phyloP scores from a whole-genome alignment of 495 filamentous ascomycete genomes.

The Aspergillus homomorphus region DNA sequence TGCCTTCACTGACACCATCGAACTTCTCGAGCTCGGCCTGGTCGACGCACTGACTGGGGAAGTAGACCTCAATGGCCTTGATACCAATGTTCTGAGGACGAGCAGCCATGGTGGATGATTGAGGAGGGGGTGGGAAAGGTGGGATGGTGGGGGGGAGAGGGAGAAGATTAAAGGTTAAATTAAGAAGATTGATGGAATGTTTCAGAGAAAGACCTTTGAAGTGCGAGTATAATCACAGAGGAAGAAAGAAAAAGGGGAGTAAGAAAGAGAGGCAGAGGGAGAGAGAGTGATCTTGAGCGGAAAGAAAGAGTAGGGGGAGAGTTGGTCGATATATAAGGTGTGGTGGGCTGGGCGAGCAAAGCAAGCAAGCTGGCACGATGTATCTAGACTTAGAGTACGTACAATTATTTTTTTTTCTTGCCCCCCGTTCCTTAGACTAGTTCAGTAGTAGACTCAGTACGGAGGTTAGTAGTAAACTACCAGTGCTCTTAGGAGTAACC shows the following conservation, averaged over 20 bases:
- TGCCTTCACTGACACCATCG: conserved; percentile 90
- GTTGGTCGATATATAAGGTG: conserved; percentile 11
- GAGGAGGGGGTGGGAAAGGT: conserved; percentile 3
- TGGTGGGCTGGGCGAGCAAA: not conserved
- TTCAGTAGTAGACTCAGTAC: no score
- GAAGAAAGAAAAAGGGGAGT: conserved; percentile 7
- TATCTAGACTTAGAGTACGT: not conserved
- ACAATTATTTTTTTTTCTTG: not conserved
- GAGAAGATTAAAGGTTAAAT: conserved; percentile 6
- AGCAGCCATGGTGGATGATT: conserved; percentile 66
- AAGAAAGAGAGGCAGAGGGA: conserved; percentile 8
- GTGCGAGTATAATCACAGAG: not conserved
- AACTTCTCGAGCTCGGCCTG: conserved; percentile 95
- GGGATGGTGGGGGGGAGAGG: conserved; percentile 3
- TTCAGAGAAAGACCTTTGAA: not conserved
- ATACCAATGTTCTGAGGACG: conserved; percentile 97
- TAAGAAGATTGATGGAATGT: conserved; percentile 10
- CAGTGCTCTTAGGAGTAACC: not conserved
- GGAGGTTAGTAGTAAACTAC: no score
- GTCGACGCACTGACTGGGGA: conserved; percentile 97
- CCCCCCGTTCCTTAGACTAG: not conserved
- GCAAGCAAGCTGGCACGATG: not conserved
- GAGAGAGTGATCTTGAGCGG: conserved; percentile 1
- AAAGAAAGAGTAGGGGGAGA: not conserved
- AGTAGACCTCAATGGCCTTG: conserved; percentile 99